phyloP scores from a whole-genome alignment of 176 grass and related monocot species.

The Ananas comosus region DNA sequence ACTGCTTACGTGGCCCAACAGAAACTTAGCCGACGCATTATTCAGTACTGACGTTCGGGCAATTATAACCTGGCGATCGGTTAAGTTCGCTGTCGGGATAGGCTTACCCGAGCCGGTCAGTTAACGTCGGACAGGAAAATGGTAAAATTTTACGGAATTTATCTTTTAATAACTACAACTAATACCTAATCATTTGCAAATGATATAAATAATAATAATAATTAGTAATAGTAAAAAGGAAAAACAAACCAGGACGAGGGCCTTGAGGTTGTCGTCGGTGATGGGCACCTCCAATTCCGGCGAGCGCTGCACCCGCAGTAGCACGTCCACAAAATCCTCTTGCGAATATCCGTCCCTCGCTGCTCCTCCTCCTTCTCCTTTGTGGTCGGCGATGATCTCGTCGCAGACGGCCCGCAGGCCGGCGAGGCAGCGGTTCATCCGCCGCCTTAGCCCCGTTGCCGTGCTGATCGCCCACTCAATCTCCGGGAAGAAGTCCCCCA shows the following conservation, averaged over 20 bases:
- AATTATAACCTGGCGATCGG: no score
- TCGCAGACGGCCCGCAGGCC: constrained; percentile 17
- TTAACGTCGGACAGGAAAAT: no score
- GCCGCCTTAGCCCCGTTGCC: constrained; percentile 9
- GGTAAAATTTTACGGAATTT: no score
- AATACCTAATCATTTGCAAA: no score
- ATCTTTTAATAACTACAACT: no score
- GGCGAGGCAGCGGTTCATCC: not conserved
- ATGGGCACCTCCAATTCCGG: constrained; percentile 14
- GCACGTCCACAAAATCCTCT: constrained; percentile 21
- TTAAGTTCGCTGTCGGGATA: no score
- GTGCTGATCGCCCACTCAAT: constrained; percentile 20
- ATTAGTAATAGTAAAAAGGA: not conserved
- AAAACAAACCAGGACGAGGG: constrained; percentile 19
- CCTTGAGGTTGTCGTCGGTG: constrained; percentile 30
- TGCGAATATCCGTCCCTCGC: not conserved
- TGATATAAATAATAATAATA: no score
- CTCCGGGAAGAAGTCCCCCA: constrained; percentile 32
- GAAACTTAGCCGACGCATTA: no score
- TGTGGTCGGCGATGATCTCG: constrained; percentile 27
- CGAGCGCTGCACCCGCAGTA: constrained; percentile 13
- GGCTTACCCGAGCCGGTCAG: no score
- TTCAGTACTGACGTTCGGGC: no score
- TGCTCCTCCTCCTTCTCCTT: not conserved
- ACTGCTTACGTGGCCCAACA: no score